These are phyloP conservation scores for Aspergillus wentii DNA, from an alignment of 495 filamentous ascomycete species.

Conservation along the genomic window DNA sequence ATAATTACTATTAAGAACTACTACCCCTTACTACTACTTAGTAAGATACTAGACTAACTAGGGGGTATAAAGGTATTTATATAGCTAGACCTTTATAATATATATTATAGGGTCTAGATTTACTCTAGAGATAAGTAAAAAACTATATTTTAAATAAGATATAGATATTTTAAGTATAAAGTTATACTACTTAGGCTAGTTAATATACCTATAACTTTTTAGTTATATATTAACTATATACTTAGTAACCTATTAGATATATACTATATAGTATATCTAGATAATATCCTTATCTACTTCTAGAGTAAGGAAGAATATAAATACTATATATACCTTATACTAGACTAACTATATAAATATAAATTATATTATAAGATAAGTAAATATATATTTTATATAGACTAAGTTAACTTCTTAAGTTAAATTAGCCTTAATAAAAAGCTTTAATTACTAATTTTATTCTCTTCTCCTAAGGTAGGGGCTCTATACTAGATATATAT, in stretches of 20 bases:
- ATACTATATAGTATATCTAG: not conserved
- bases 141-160: constrained; percentile 1
- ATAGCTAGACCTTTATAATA: not conserved
- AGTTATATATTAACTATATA: not conserved
- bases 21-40: no score
- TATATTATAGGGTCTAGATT: not conserved
- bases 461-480: no score
- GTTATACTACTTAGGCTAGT: not conserved
- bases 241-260: constrained; percentile 1
- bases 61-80: not conserved
- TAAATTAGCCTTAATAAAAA: no score
- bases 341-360: constrained; percentile 6
- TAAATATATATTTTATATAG: not conserved
- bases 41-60: not conserved
- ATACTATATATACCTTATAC: constrained; percentile 7
- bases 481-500: no score
- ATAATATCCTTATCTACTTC: constrained; percentile 1
- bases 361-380: not conserved
- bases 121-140: not conserved
- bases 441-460: no score
- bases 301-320: constrained; percentile 1
- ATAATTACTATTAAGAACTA: constrained; percentile 4
- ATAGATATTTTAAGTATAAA: constrained; percentile 3
- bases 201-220: constrained; percentile 1
- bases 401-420: no score